Conservation (phyloP, 371 early-diverging fungal genomes). For the Apophysomyces variabilis region DNA sequence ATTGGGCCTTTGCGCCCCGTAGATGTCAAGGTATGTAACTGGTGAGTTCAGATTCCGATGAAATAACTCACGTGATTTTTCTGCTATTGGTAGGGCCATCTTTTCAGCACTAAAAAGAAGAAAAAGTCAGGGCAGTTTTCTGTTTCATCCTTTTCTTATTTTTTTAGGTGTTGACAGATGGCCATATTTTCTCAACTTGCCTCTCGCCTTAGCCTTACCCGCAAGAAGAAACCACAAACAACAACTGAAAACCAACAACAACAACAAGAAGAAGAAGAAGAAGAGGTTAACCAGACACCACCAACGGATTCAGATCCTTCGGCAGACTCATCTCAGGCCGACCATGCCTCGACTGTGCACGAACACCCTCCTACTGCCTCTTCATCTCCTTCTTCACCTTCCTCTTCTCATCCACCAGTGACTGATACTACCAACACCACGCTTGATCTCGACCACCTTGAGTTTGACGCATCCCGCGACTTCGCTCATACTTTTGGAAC, state of each 20-base stretch:
- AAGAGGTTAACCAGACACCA: no score
- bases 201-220: slow-evolving; percentile 10
- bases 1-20: no score
- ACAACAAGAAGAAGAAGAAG: background rate
- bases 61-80: no score
- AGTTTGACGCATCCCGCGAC: slow-evolving; percentile 20
- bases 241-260: background rate
- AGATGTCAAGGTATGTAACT: no score
- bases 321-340: no score
- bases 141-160: background rate
- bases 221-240: background rate
- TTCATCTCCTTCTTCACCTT: no score
- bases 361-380: no score
- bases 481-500: slow-evolving; percentile 14
- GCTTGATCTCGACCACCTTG: slow-evolving; percentile 13
- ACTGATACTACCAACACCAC: background rate
- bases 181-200: slow-evolving; percentile 7
- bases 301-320: no score
- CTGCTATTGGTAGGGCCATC: no score
- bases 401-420: no score
- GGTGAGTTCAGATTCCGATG: no score
- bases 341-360: no score
- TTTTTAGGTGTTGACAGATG: slow-evolving; percentile 1
- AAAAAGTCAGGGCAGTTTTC: background rate
- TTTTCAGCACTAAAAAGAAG: background rate